Conservation (phyloP, 2,329 filamentous ascomycete genomes). For the Hypomyces rosellus region DNA sequence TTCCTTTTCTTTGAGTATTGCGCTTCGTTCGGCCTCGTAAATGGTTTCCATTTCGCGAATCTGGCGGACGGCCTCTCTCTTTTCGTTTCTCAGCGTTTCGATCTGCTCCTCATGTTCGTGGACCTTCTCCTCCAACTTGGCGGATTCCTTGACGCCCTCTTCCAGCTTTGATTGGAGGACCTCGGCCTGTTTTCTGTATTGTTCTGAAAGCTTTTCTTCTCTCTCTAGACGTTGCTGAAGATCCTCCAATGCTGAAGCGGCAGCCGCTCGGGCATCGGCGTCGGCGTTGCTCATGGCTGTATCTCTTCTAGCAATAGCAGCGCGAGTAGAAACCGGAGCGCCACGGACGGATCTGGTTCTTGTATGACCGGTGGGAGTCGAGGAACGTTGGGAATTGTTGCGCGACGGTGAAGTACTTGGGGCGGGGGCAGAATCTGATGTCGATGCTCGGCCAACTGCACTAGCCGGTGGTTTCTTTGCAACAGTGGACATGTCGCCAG, state of each 20-base stretch:
- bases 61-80: conserved; percentile 74
- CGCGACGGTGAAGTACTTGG: conserved; percentile 34
- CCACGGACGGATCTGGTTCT: conserved; percentile 62
- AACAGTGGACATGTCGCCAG: conserved; percentile 41
- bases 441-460: conserved; percentile 40
- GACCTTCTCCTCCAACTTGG: conserved; percentile 76
- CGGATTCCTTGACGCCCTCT: conserved; percentile 75
- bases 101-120: conserved; percentile 83
- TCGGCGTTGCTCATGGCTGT: conserved; percentile 47
- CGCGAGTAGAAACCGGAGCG: conserved; percentile 67
- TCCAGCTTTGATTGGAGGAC: conserved; percentile 81
- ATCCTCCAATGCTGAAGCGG: conserved; percentile 72
- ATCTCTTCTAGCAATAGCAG: conserved; percentile 57
- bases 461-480: conserved; percentile 48
- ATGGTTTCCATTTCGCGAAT: conserved; percentile 88
- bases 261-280: conserved; percentile 72
- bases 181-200: conserved; percentile 76
- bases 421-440: conserved; percentile 30
- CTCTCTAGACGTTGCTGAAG: conserved; percentile 75
- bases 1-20: conserved; percentile 87
- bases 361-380: conserved; percentile 37
- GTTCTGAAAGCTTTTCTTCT: conserved; percentile 70
- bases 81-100: conserved; percentile 75
- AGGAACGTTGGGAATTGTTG: conserved; percentile 34
- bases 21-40: conserved; percentile 82